A percentile compares a stretch with the other conserved stretches of the same genome.
These are phyloP conservation scores for Tricholoma terreum DNA, from an alignment of 768 basidiomycete species.

Conservation along the genomic window DNA sequence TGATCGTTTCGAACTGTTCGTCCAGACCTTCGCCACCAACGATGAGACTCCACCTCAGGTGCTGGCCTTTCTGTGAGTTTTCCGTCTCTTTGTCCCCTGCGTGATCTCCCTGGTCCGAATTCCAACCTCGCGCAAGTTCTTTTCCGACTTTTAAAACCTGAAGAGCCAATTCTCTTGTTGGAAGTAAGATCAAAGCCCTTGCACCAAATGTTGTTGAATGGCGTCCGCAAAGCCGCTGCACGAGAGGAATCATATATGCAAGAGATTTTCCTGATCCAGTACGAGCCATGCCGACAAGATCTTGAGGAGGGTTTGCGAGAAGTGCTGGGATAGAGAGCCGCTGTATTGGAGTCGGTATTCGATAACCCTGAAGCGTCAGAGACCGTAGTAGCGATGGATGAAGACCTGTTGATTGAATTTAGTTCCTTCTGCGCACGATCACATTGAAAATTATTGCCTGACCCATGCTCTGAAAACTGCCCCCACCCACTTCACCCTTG, in stretches of 20 bases:
- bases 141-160: conserved; percentile 95
- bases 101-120: conserved; percentile 56
- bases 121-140: conserved; percentile 84
- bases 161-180: conserved; percentile 90
- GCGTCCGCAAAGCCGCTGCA: conserved; percentile 79
- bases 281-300: conserved; percentile 97
- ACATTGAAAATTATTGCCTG: conserved; percentile 17
- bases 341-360: conserved; percentile 95
- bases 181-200: conserved; percentile 84
- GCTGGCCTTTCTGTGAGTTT: conserved; percentile 54
- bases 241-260: conserved; percentile 90
- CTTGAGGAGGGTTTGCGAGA: conserved; percentile 78
- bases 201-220: conserved; percentile 81
- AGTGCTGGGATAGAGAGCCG: conserved; percentile 84
- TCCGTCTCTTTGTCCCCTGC: conserved; percentile 70
- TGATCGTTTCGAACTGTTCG: conserved; percentile 95
- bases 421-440: not conserved
- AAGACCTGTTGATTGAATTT: conserved; percentile 51
- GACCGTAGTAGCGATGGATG: conserved; percentile 81
- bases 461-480: conserved; percentile 98
- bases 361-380: conserved; percentile 88
- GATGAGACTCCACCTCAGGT: conserved; percentile 86
- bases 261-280: conserved; percentile 98
- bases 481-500: conserved; percentile 84
- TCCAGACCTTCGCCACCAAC: conserved; percentile 96